A percentile compares a stretch with the other conserved stretches of the same genome.
Conservation (phyloP, 2,329 filamentous ascomycete genomes). For the Hymenoscyphus scutula region DNA sequence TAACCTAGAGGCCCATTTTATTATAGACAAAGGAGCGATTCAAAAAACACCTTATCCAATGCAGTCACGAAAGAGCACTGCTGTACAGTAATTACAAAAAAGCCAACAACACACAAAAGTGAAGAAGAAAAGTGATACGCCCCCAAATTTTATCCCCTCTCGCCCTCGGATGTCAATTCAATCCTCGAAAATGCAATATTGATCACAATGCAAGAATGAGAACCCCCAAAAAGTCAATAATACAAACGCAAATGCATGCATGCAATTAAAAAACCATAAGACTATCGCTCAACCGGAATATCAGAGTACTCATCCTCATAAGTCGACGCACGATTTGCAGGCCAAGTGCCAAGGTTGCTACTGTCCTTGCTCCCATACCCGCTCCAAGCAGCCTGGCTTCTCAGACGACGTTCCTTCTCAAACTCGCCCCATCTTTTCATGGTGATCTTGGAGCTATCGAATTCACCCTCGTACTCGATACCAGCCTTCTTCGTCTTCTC, state of each 20-base stretch:
- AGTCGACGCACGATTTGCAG: constrained; percentile 10
- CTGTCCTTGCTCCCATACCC: constrained; percentile 26
- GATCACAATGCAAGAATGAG: neutral
- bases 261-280: neutral
- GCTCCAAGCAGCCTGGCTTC: constrained; percentile 22
- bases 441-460: constrained; percentile 97
- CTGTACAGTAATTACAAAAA: neutral
- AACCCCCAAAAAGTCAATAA: neutral
- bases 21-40: too few relatives aligned
- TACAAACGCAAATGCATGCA: neutral
- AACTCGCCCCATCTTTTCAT: constrained; percentile 99
- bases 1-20: too few relatives aligned
- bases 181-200: neutral
- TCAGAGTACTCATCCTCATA: constrained; percentile 33
- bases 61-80: neutral
- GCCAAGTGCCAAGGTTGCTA: constrained; percentile 17
- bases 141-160: neutral
- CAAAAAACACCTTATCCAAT: too few relatives aligned
- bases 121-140: neutral
- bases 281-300: constrained; percentile 16
- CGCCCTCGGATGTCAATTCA: neutral
- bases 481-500: constrained; percentile 86
- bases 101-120: too few relatives aligned
- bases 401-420: constrained; percentile 62
- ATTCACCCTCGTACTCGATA: constrained; percentile 88